Base-by-base conservation (phyloP, 2,329 filamentous ascomycete genomes). In the Huntiella decipiens region DNA sequence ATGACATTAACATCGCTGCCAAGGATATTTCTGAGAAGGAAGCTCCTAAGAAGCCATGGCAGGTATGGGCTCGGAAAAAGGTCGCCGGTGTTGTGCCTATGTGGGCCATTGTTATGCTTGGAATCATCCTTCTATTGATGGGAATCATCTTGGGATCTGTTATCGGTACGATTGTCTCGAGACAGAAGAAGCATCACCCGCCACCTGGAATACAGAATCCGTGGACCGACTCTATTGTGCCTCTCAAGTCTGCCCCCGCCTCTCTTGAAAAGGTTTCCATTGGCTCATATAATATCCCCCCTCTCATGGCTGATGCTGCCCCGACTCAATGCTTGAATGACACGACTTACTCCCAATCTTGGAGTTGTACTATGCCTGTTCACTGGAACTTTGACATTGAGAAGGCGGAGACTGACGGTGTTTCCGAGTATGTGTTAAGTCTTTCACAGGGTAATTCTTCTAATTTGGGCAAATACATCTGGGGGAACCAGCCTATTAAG, bases 11-110 rank as follows among this genome's bases (percentile, higher is more conserved):
- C 53, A 64, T 63, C 1, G 67, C 66, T 4, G 67, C 70, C 3
- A 55, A 57, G 12, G 57, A 52, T 16, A 51, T 64, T 11, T 61
- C 63, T 1, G 66, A 77, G 54, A 73, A 78, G 54, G 60, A 62
- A 6, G 57, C 60, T 3, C 55, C 60, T 16, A 72, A 67, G 51
- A 62, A 58, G 44, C 43, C 46, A 40, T 77, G 73, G 70, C 67
- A 74, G 55, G 54, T 57, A 8, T 60, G 65, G 39, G 73, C 72
- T 8, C 69, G 64, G 54, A 67, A 63, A 54, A 74, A 69, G 52
- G 54, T 75, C 3, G 75, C 70, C 55, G 71, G 72, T 4, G 63
- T 77, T 15, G 60, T 79, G 15, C 75, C 75, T 0, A 70, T 71
- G 48, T 79, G 75, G 75, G 73, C 70, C 1, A 64, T 79, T 28